phyloP scores from a whole-genome alignment of 768 basidiomycete genomes.

The Podaxis sp. region DNA sequence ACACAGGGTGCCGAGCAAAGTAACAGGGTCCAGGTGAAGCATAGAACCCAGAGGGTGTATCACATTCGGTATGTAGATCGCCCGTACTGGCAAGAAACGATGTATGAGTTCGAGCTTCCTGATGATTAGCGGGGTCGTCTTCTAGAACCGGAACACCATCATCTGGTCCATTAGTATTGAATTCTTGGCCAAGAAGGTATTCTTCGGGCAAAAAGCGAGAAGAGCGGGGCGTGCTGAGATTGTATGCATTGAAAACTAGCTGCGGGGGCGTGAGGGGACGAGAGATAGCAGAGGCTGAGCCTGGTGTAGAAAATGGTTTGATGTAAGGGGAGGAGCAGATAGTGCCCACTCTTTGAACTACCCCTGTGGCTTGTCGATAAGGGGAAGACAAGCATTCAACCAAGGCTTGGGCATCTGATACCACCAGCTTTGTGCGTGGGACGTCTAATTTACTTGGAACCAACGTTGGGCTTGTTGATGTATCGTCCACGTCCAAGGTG shows the following conservation, averaged over 20 bases:
- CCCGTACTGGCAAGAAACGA: background rate
- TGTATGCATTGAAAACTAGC: background rate
- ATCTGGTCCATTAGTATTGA: background rate
- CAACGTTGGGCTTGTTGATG: constrained; percentile 1
- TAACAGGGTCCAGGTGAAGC: constrained; percentile 51
- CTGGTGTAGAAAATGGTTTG: constrained; percentile 19
- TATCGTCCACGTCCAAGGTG: background rate
- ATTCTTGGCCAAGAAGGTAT: too few relatives aligned
- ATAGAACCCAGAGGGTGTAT: constrained; percentile 29
- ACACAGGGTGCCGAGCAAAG: constrained; percentile 33
- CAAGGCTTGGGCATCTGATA: background rate
- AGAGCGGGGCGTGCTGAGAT: background rate
- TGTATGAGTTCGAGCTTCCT: background rate
- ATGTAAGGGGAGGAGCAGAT: background rate
- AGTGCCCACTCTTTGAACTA: background rate
- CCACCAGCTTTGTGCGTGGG: background rate
- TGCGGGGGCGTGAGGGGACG: background rate
- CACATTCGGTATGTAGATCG: background rate
- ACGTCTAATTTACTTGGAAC: background rate
- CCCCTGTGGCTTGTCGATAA: background rate
- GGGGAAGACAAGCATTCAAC: background rate
- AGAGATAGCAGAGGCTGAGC: constrained; percentile 17
- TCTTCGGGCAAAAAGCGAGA: background rate
- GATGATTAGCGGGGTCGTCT: background rate
- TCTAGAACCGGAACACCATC: background rate